These are phyloP conservation scores for Barnettozyma siamensis DNA, from an alignment of 805 yeast genomes.

Conservation along the genomic window DNA sequence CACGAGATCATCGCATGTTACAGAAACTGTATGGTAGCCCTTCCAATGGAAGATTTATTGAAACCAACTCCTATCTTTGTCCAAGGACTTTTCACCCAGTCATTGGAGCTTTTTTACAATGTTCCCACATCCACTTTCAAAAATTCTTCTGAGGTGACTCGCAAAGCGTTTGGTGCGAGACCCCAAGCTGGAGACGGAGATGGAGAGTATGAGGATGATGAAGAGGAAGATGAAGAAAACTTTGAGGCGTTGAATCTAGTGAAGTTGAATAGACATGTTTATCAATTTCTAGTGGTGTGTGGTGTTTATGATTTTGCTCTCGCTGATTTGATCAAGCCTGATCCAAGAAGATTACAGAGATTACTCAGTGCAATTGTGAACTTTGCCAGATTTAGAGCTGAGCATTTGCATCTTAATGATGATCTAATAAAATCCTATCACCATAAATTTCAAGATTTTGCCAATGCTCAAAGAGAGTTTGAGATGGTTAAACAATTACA, in stretches of 20 bases:
- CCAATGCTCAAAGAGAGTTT: conserved; percentile 37
- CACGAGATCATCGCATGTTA: conserved; percentile 54
- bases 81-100: conserved; percentile 50
- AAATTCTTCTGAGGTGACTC: conserved; percentile 1
- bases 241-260: conserved; percentile 43
- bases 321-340: conserved; percentile 73
- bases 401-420: conserved; percentile 64
- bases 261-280: conserved; percentile 53
- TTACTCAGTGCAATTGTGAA: conserved; percentile 79
- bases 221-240: conserved; percentile 28
- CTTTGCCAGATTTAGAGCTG: conserved; percentile 79
- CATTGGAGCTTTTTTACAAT: conserved; percentile 56
- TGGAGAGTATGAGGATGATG: conserved; percentile 8
- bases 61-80: conserved; percentile 56
- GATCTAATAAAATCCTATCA: conserved; percentile 52
- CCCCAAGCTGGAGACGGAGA: conserved; percentile 3
- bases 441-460: conserved; percentile 38
- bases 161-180: neutral
- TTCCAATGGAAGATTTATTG: conserved; percentile 51
- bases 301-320: conserved; percentile 76
- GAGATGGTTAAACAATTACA: conserved; percentile 29
- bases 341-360: conserved; percentile 55
- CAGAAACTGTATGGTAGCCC: conserved; percentile 55
- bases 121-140: conserved; percentile 22
- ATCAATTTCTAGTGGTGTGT: conserved; percentile 59